Percentiles rank a stretch among this genome's conserved stretches.
Conservation (phyloP, 2,329 filamentous ascomycete species). For the Alternaria solani region DNA sequence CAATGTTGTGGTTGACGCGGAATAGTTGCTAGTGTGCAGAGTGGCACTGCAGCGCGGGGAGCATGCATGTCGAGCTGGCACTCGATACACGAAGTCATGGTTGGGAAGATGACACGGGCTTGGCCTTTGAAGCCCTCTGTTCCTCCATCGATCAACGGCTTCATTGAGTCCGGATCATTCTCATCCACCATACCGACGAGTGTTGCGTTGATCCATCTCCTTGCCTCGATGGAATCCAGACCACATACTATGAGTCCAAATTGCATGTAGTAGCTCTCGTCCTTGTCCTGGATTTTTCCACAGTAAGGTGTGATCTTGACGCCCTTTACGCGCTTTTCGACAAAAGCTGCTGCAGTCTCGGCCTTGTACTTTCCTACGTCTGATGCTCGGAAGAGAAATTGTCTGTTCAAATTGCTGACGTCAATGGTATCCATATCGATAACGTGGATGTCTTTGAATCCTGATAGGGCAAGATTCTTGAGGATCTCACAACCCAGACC, state of each 20-base stretch:
- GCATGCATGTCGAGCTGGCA: conserved; percentile 99
- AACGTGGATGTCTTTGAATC: conserved; percentile 96
- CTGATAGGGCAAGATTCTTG: conserved; percentile 93
- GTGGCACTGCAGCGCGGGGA: conserved; percentile 92
- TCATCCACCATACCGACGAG: conserved; percentile 89
- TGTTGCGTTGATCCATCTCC: conserved; percentile 98
- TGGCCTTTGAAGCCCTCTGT: conserved; percentile 99
- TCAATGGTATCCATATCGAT: conserved; percentile 99
- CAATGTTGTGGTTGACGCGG: conserved; percentile 97
- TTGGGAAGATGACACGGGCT: conserved; percentile 88
- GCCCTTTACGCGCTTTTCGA: conserved; percentile 86
- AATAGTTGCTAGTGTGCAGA: conserved; percentile 96
- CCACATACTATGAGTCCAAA: conserved; percentile 95
- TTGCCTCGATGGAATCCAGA: conserved; percentile 93
- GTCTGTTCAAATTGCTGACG: conserved; percentile 95
- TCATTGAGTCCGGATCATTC: conserved; percentile 82
- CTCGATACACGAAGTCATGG: conserved; percentile 94
- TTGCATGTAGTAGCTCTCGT: conserved; percentile 95
- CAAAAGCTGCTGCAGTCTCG: conserved; percentile 89
- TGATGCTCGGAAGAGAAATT: conserved; percentile 90
- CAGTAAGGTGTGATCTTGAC: conserved; percentile 95
- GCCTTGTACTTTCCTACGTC: conserved; percentile 96
- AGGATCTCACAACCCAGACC: conserved; percentile 95
- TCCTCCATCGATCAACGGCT: conserved; percentile 94
- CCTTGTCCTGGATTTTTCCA: conserved; percentile 94